Conservation (phyloP, 2,329 filamentous ascomycete species). For the Colletotrichum sp. region DNA sequence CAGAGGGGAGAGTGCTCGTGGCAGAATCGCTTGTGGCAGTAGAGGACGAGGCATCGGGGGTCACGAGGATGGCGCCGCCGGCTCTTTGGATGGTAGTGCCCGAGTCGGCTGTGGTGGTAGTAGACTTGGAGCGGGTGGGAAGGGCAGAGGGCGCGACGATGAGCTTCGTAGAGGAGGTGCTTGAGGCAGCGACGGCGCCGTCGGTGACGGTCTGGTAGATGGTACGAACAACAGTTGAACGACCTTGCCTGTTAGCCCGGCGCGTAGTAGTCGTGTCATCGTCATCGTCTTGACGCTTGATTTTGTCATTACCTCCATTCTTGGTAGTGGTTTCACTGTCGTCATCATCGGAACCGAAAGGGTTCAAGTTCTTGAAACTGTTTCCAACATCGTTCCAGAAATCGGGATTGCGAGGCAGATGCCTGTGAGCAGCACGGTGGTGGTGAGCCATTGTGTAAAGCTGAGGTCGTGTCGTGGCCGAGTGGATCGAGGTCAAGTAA, state of each 20-base stretch:
- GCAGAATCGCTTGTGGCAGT: background rate
- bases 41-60: slow-evolving; percentile 1
- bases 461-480: background rate
- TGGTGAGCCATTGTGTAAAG: slow-evolving; percentile 14
- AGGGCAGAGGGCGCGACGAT: slow-evolving; percentile 32
- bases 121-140: background rate
- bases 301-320: slow-evolving; percentile 13
- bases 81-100: slow-evolving; percentile 13
- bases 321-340: background rate
- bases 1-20: slow-evolving; percentile 26
- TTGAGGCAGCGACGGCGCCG: background rate
- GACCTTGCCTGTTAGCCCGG: slow-evolving; percentile 14
- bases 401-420: slow-evolving; percentile 12
- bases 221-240: slow-evolving; percentile 36
- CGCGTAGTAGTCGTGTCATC: slow-evolving; percentile 2
- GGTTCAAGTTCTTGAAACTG: slow-evolving; percentile 6
- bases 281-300: slow-evolving; percentile 5
- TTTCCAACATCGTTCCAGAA: slow-evolving; percentile 18
- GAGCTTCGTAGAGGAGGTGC: slow-evolving; percentile 31
- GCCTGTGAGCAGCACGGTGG: slow-evolving; percentile 12
- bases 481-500: background rate
- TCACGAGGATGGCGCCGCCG: background rate
- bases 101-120: background rate
- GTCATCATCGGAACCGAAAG: slow-evolving; percentile 3
- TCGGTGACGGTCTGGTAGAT: slow-evolving; percentile 42